A percentile compares a stretch with the other conserved stretches of the same genome.
These are phyloP conservation scores for Hypsizygus ulmarius DNA, from an alignment of 1,284 basidiomycete genomes.

Conservation along the genomic window DNA sequence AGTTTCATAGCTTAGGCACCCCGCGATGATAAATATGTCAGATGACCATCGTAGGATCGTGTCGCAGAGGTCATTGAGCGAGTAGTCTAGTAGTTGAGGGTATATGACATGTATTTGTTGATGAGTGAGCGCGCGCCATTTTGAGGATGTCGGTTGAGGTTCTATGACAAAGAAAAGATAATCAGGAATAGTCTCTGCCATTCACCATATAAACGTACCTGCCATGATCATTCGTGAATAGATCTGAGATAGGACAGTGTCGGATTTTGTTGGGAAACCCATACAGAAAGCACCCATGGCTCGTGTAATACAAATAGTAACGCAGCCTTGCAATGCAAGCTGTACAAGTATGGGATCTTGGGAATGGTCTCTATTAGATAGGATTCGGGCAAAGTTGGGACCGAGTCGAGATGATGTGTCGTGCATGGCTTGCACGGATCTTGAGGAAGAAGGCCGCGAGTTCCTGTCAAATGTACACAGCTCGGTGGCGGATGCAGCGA, in stretches of 20 bases:
- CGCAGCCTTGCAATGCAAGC: constrained; percentile 66
- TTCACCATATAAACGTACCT: constrained; percentile 39
- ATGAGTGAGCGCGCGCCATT: constrained; percentile 71
- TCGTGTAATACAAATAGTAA: constrained; percentile 61
- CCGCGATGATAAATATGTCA: constrained; percentile 62
- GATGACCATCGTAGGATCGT: constrained; percentile 69
- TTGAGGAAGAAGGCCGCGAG: constrained; percentile 32
- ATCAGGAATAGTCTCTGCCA: constrained; percentile 7
- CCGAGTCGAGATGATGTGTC: constrained; percentile 63
- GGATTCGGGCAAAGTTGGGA: constrained; percentile 52
- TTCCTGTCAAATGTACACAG: constrained; percentile 48
- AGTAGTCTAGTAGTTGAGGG: constrained; percentile 61
- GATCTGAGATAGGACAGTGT: constrained; percentile 61
- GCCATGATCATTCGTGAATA: constrained; percentile 61
- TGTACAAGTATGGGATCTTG: constrained; percentile 74
- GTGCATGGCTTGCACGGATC: constrained; percentile 47
- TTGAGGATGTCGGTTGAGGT: constrained; percentile 70
- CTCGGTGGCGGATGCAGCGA: constrained; percentile 70
- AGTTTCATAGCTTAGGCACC: constrained; percentile 44
- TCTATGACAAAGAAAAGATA: constrained; percentile 37
- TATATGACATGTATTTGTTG: constrained; percentile 64
- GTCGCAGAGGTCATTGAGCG: constrained; percentile 62
- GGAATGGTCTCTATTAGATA: constrained; percentile 61
- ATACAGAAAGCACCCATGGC: constrained; percentile 69
- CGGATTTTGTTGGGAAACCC: constrained; percentile 66